Percentiles rank a stretch among this genome's conserved stretches.
These are phyloP conservation scores for Buxus sempervirens DNA, from an alignment of 164 flowering plant genomes.

Conservation along the genomic window DNA sequence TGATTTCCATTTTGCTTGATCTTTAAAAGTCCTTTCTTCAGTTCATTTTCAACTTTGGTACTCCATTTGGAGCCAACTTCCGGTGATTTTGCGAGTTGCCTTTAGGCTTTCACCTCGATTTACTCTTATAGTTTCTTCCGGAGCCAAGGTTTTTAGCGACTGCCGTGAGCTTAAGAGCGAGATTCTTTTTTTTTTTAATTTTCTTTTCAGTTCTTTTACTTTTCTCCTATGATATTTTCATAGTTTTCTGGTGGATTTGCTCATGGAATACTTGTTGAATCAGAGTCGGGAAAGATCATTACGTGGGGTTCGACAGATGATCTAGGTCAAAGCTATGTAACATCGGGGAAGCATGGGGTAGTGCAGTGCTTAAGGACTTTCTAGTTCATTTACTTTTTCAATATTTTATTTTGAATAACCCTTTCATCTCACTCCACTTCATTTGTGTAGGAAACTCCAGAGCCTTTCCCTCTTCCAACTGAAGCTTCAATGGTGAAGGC, in stretches of 20 bases:
- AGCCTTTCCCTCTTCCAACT: conserved; percentile 86
- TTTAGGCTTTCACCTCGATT: neutral
- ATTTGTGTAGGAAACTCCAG: conserved; percentile 75
- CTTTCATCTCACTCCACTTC: conserved; percentile 7
- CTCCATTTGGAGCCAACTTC: too few species aligned
- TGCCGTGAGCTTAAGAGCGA: too few species aligned
- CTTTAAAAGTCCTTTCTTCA: too few species aligned
- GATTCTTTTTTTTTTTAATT: neutral
- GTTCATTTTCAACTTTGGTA: too few species aligned
- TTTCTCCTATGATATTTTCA: too few species aligned
- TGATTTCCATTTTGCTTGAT: too few species aligned
- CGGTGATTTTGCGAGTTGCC: too few species aligned
- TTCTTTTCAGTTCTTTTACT: neutral
- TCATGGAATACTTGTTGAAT: neutral
- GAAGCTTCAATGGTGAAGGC: conserved; percentile 76
- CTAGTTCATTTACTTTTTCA: neutral
- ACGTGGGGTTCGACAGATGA: conserved; percentile 99
- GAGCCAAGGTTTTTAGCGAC: too few species aligned
- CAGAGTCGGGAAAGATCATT: conserved; percentile 87
- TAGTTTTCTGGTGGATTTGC: neutral
- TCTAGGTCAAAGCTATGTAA: conserved; percentile 90
- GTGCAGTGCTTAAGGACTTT: conserved; percentile 1
- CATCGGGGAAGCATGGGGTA: conserved; percentile 98
- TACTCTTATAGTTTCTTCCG: neutral
- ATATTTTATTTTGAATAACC: neutral